Conservation (phyloP, 2,329 filamentous ascomycete genomes). For the Teratosphaeria destructans region DNA sequence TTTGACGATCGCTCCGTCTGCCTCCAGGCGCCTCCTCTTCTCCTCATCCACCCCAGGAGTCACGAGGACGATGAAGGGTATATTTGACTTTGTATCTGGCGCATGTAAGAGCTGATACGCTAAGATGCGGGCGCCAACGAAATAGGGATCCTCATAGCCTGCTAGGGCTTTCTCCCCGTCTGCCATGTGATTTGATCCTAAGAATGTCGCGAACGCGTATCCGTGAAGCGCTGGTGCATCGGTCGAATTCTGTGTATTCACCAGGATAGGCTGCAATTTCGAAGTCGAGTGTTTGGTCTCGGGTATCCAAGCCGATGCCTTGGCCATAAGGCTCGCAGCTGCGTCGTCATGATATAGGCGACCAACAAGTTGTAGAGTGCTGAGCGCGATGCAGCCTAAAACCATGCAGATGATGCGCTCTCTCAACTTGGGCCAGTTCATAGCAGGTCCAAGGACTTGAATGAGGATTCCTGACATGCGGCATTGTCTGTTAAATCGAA, state of each 20-base stretch:
- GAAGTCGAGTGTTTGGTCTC: neutral
- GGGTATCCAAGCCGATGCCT: neutral
- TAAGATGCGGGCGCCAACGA: constrained; percentile 20
- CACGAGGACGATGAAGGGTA: constrained; percentile 23
- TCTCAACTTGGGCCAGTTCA: neutral
- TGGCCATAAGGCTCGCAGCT: neutral
- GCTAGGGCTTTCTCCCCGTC: neutral
- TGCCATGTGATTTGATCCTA: neutral
- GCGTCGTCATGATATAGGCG: neutral
- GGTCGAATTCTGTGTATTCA: no score
- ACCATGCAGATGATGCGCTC: neutral
- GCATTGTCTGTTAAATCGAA: neutral
- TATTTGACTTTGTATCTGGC: constrained; percentile 17
- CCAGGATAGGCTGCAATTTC: neutral
- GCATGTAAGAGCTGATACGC: constrained; percentile 23
- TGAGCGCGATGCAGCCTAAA: neutral
- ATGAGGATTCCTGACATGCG: neutral
- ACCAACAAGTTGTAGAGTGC: neutral
- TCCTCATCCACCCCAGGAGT: constrained; percentile 14
- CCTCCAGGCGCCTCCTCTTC: constrained; percentile 16
- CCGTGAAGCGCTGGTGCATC: neutral
- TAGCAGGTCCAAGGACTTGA: neutral
- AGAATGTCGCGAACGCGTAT: neutral
- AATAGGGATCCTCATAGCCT: constrained; percentile 16
- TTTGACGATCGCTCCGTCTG: constrained; percentile 20